Evolutionary conservation across 148 eudicot genomes (phyloP), one percentile per base, ranked within the genome.

Genomic region (Rhododendron ovatum): DNA sequence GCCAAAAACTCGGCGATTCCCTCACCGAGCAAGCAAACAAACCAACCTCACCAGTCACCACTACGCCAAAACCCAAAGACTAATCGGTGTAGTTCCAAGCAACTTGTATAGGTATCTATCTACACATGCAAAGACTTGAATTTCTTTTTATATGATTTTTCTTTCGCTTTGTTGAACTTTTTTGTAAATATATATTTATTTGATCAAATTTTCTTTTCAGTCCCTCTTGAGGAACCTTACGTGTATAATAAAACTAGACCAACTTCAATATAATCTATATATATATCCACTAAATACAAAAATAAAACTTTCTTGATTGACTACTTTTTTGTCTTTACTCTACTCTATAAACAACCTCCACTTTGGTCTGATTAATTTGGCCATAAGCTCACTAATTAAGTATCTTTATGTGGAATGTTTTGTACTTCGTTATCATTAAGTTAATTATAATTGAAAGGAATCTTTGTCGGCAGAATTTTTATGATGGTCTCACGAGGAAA

Each of bases 1-100:
- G 55, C 57, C 57, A 41, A 63, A 24, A n/a, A 83, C 57, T 83
- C 59, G 85, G 41, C 78, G 85, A 83, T 35, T 67, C 30, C 7
- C 39, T 11, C 48, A 41, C 20, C n/a, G 20, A 13, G 47, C 48
- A 35, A 75, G 39, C 51, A 24, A 78, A 43, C 30, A 30, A 30
- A 30, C 26, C 12, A 30, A 30, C 26, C 12, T 35, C 11, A 37
- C n/a, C 45, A 20, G 24, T 41, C 4, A 55, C 61, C 22, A 1
- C 61, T 55, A 55, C 7, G 57, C 17, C 57, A 41, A 39, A 51
- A 51, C 57, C 17, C 57, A 14, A 51, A 41, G 43, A 41, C 43
- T 41, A 26, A 73, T 30, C 3, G 14, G 37, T 3, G 17, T 28
- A 73, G 10, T 13, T 26, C 33, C 41, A 28, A 13, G 59, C 4